Base-by-base conservation (phyloP, 345 rosid species). In the Eucalyptus tenuipes region DNA sequence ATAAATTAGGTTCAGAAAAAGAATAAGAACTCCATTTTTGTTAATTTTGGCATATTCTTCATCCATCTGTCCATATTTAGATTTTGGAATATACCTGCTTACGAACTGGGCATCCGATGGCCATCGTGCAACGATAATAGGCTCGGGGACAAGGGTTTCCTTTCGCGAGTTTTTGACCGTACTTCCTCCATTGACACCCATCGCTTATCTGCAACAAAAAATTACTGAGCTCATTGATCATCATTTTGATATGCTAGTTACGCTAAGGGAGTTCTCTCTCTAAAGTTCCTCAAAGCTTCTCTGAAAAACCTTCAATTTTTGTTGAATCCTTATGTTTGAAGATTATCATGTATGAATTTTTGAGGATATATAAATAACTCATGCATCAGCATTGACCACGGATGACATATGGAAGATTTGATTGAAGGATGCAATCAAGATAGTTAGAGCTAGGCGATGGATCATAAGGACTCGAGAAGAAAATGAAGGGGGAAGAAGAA, bases 171-270 rank as follows among this genome's bases (percentile, higher is more conserved):
- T 97, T 97, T 88, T 97, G 99, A 45, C 99, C 99, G 31, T 97
- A 96, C 71, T 97, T 97, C 88, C 99, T 97, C 99, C 99, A 97
- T 44, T 95, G 99, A 75, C 99, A 97, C 57, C 99, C 99, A 71
- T 97, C 99, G 49, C 91, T 94, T 85, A 97, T 95, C 99, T 97
- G 92, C 61, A 75, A 75, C 47, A 20, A 75, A 75, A 20, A 37
- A 5, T 75, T 75, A 20, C 47, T 18, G 47, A 75, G 82, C 47
- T 75, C 82, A 2, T 75, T 75, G 29, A 75, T 75, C 47, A 75
- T 75, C 47, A 75, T 40, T 75, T 20, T 40, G 82, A 40, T 40
- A 22, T 20, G 0, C 47, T 85, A 48, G 7, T 85, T 29, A 2
- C 3, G 86, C 24, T 10, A 48, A 25, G 40, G 37, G 50, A n/a